Percentiles rank a stretch among this genome's conserved stretches.
Conservation (phyloP, 805 yeast species). For the Maudiozyma barnettii region DNA sequence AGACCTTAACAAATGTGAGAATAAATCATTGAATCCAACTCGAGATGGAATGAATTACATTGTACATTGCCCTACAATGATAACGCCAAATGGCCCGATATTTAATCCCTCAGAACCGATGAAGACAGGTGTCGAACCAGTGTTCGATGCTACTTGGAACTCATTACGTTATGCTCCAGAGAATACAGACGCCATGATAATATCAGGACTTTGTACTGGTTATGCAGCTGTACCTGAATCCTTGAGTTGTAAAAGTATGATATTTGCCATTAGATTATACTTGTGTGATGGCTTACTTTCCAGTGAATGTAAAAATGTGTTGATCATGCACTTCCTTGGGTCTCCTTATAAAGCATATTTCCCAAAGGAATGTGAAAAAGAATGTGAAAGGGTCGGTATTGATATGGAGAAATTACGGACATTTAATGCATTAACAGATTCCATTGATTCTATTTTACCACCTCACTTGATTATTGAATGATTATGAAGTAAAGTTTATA, state of each 20-base stretch:
- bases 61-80: constrained; percentile 27
- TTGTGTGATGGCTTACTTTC: constrained; percentile 12
- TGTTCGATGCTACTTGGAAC: constrained; percentile 25
- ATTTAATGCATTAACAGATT: constrained; percentile 13
- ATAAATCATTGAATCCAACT: not conserved
- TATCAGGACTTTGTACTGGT: constrained; percentile 28
- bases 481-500: not conserved
- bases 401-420: constrained; percentile 7
- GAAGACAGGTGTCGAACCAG: constrained; percentile 20
- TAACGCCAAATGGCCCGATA: constrained; percentile 18
- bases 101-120: constrained; percentile 11
- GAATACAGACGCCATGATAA: constrained; percentile 17
- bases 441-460: constrained; percentile 16
- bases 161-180: constrained; percentile 15
- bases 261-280: constrained; percentile 22
- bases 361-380: constrained; percentile 11
- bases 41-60: constrained; percentile 15
- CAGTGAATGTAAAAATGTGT: constrained; percentile 13
- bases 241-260: constrained; percentile 23
- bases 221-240: constrained; percentile 25
- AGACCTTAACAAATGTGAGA: constrained; percentile 9
- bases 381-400: constrained; percentile 15
- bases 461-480: not conserved
- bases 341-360: constrained; percentile 18
- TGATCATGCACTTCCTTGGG: constrained; percentile 24